phyloP scores from a whole-genome alignment of 2,329 filamentous ascomycete species.

The Fusarium redolens region DNA sequence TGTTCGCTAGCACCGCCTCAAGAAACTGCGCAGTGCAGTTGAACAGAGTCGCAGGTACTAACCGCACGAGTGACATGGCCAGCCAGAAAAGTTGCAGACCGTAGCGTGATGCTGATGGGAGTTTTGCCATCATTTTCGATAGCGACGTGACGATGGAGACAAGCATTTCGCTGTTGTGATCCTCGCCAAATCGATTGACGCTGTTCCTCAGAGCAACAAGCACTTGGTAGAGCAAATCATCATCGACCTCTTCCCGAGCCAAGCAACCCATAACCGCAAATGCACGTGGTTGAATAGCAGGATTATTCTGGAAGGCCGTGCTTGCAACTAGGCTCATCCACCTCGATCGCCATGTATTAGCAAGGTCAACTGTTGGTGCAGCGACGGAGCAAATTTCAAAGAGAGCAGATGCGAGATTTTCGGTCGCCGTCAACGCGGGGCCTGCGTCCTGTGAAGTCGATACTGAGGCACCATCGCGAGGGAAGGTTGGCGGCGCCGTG shows the following conservation, averaged over 20 bases:
- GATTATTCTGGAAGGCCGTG: constrained; percentile 79
- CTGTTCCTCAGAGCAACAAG: constrained; percentile 74
- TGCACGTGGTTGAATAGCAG: constrained; percentile 75
- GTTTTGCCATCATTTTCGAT: constrained; percentile 77
- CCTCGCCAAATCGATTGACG: constrained; percentile 72
- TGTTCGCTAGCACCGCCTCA: constrained; percentile 72
- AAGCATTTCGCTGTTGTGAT: constrained; percentile 74
- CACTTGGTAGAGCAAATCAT: constrained; percentile 77
- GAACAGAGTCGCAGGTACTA: constrained; percentile 72
- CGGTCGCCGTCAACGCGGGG: constrained; percentile 65
- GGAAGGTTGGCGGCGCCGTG: constrained; percentile 57
- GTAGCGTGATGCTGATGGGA: constrained; percentile 74
- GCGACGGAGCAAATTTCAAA: constrained; percentile 73
- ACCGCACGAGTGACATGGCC: constrained; percentile 72
- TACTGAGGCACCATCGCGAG: constrained; percentile 65
- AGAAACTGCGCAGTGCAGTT: constrained; percentile 74
- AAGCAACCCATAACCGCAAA: constrained; percentile 79
- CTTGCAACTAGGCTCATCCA: constrained; percentile 81
- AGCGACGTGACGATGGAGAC: constrained; percentile 74
- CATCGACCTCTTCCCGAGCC: constrained; percentile 77
- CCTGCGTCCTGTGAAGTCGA: constrained; percentile 66
- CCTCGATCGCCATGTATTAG: constrained; percentile 76
- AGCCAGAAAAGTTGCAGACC: constrained; percentile 78
- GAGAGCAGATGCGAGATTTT: constrained; percentile 70
- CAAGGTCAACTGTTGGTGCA: constrained; percentile 71